Evolutionary conservation across 2,329 filamentous ascomycete genomes (phyloP).

Genomic region (Penicillium sp.): DNA sequence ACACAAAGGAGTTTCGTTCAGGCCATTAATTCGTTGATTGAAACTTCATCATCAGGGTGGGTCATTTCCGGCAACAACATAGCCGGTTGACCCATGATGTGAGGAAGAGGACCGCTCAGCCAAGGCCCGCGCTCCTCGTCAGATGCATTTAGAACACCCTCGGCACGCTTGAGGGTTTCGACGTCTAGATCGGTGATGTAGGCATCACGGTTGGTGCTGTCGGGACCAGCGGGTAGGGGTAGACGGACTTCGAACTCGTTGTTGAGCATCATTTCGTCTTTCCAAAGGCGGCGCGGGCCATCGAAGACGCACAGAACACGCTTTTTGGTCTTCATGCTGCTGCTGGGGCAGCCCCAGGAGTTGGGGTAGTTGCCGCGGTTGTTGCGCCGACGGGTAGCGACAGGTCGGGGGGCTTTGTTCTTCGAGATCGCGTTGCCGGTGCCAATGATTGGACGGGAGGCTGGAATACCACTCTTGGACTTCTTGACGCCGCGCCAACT

Average conservation of each 20-base stretch:
- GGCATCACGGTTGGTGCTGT: constrained; percentile 77
- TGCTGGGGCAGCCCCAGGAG: constrained; percentile 88
- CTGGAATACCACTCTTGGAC: constrained; percentile 53
- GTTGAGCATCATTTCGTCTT: constrained; percentile 99
- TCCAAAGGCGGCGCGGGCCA: constrained; percentile 81
- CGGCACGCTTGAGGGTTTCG: constrained; percentile 83
- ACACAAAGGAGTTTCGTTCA: constrained; percentile 17
- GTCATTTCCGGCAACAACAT: constrained; percentile 33
- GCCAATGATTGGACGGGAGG: constrained; percentile 54
- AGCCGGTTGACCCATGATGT: constrained; percentile 38
- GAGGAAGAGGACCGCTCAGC: constrained; percentile 47
- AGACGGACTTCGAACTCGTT: constrained; percentile 92
- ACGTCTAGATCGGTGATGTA: constrained; percentile 95
- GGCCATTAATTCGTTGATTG: constrained; percentile 38
- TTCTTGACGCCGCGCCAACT: constrained; percentile 51
- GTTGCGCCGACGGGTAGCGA: constrained; percentile 72
- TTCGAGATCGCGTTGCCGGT: constrained; percentile 49
- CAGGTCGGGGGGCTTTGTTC: constrained; percentile 61
- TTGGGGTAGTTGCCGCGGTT: constrained; percentile 91
- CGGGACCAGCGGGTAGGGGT: constrained; percentile 72
- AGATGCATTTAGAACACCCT: constrained; percentile 77
- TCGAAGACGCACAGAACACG: constrained; percentile 92
- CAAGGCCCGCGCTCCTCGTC: constrained; percentile 86
- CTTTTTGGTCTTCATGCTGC: constrained; percentile 98
- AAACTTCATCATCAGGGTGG: constrained; percentile 32